Evolutionary conservation across 192 early-diverging fungal species (phyloP).

Genomic region (Mortierella claussenii): DNA sequence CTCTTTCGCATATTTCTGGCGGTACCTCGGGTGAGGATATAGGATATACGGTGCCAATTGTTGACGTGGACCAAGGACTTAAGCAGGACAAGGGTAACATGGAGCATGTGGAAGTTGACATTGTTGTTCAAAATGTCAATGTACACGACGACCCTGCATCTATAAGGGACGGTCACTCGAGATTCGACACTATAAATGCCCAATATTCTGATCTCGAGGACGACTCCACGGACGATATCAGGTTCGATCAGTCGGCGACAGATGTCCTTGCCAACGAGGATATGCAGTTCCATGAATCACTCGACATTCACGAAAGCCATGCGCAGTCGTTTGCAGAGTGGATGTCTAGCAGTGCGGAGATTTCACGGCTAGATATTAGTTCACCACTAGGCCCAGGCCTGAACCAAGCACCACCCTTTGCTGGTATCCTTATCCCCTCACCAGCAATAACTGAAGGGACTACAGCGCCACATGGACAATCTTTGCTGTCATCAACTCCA

Average conservation of each 20-base stretch:
- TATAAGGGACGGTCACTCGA: not conserved
- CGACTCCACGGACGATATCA: constrained; percentile 8
- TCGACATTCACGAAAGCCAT: constrained; percentile 30
- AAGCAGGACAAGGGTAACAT: constrained; percentile 5
- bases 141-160: constrained; percentile 12
- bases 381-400: constrained; percentile 7
- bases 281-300: constrained; percentile 27
- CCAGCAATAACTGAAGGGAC: not conserved
- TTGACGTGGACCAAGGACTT: not conserved
- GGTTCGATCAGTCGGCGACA: constrained; percentile 13
- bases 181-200: not conserved
- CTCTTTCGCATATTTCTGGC: not conserved
- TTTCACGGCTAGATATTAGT: constrained; percentile 43
- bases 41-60: no score
- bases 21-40: not conserved
- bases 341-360: constrained; percentile 54
- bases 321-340: constrained; percentile 52
- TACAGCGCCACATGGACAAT: constrained; percentile 3
- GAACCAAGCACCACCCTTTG: constrained; percentile 14
- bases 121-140: constrained; percentile 43
- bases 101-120: constrained; percentile 42
- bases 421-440: constrained; percentile 9
- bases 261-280: constrained; percentile 36
- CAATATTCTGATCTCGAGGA: constrained; percentile 15
- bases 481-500: constrained; percentile 2